Conservation (phyloP, 257 asterid genomes). For the Jacaranda copaia region DNA sequence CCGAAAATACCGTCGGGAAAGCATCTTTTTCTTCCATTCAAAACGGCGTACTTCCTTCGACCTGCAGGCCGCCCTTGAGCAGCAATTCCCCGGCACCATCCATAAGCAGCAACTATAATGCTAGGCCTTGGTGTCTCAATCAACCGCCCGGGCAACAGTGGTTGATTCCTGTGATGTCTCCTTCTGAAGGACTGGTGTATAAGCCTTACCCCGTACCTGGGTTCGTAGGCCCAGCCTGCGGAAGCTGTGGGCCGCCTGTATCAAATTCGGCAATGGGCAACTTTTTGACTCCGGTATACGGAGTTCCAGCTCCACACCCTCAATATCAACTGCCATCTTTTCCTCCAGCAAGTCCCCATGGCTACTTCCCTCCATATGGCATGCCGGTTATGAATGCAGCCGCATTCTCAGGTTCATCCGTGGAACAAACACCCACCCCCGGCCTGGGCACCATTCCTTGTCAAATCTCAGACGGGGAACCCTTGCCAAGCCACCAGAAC, state of each 20-base stretch:
- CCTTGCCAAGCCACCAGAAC: conserved; percentile 42
- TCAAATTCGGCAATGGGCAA: conserved; percentile 47
- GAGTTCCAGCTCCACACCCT: conserved; percentile 52
- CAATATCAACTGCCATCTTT: conserved; percentile 47
- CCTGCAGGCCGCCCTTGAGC: conserved; percentile 37
- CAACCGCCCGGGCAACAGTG: conserved; percentile 80
- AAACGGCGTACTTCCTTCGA: conserved; percentile 43
- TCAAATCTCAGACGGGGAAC: conserved; percentile 42
- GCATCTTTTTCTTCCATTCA: conserved; percentile 58
- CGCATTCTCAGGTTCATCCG: conserved; percentile 46
- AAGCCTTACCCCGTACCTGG: conserved; percentile 78
- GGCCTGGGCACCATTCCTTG: conserved; percentile 7
- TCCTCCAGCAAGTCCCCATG: conserved; percentile 48
- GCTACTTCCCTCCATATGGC: conserved; percentile 63
- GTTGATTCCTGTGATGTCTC: conserved; percentile 89
- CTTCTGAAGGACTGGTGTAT: conserved; percentile 84
- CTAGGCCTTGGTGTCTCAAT: conserved; percentile 60
- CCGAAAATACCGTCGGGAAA: conserved; percentile 52
- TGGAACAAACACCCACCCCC: conserved; percentile 51
- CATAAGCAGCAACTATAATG: conserved; percentile 41
- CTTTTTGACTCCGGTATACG: conserved; percentile 53
- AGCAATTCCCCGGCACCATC: conserved; percentile 45
- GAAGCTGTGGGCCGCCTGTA: conserved; percentile 49
- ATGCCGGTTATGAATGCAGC: conserved; percentile 57
- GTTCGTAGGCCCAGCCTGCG: conserved; percentile 42